Percentiles rank a stretch among this genome's conserved stretches.
Conservation (phyloP, 345 rosid genomes). For the Lepidium aucheri region DNA sequence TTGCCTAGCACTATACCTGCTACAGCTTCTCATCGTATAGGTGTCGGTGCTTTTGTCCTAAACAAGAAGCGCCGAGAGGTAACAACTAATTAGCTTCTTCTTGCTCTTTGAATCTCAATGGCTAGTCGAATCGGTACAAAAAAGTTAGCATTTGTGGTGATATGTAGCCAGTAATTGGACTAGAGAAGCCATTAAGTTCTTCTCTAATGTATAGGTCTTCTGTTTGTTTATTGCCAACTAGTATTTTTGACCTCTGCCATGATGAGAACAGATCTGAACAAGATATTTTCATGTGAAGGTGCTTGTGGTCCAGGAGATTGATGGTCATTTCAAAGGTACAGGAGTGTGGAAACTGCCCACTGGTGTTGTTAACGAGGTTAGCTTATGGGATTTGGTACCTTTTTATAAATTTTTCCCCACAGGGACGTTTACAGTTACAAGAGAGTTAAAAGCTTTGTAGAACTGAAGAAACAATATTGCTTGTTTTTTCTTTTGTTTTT, state of each 20-base stretch:
- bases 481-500: not conserved
- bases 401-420: not conserved
- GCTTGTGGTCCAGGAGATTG: slow-evolving; percentile 63
- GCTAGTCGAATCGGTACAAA: not conserved
- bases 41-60: slow-evolving; percentile 55
- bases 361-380: slow-evolving; percentile 54
- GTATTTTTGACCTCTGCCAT: not conserved
- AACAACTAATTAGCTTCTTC: not conserved
- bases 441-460: too few relatives aligned
- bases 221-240: not conserved
- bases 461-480: too few relatives aligned
- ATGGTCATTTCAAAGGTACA: slow-evolving; percentile 38
- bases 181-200: not conserved
- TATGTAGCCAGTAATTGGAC: not conserved
- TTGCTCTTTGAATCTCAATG: not conserved
- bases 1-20: slow-evolving; percentile 32
- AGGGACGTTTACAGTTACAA: not conserved
- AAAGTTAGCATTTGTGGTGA: not conserved
- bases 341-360: slow-evolving; percentile 71
- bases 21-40: slow-evolving; percentile 66
- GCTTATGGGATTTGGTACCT: not conserved
- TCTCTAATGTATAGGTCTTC: not conserved
- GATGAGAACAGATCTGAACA: not conserved
- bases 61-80: slow-evolving; percentile 49
- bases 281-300: slow-evolving; percentile 6